A percentile compares a stretch with the other conserved stretches of the same genome.
These are phyloP conservation scores for Neofusicoccum umdonicola DNA, from an alignment of 2,329 filamentous ascomycete species.

Conservation along the genomic window DNA sequence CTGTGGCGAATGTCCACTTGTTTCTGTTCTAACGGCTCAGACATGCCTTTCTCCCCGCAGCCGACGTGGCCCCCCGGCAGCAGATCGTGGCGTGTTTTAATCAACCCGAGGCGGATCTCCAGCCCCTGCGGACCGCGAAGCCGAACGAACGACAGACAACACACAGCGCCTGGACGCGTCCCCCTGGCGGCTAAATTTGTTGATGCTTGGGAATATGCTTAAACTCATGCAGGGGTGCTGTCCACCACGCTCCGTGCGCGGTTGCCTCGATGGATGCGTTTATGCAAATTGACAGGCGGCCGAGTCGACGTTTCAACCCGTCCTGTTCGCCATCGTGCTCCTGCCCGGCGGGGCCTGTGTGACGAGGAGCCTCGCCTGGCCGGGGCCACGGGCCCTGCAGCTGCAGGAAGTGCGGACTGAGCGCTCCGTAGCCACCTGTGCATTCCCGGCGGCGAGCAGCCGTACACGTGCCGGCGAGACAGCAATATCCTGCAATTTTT, in stretches of 20 bases:
- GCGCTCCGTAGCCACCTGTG: not conserved
- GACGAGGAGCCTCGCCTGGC: too few species aligned
- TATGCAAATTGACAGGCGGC: not conserved
- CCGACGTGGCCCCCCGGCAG: not conserved
- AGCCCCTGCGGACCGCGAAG: conserved; percentile 7
- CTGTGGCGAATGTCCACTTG: not conserved
- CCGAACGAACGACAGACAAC: not conserved
- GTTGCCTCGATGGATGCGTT: not conserved
- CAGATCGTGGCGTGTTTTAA: conserved; percentile 11
- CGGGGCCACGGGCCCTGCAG: too few species aligned
- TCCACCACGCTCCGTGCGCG: not conserved
- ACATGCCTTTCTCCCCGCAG: not conserved
- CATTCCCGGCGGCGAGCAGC: not conserved
- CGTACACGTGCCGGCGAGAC: not conserved
- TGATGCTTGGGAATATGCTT: conserved; percentile 10
- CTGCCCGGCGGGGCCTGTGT: too few species aligned
- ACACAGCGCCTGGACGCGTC: not conserved
- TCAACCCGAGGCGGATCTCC: conserved; percentile 13
- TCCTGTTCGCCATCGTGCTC: too few species aligned
- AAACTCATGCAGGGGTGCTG: not conserved
- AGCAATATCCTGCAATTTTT: not conserved
- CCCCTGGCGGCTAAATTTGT: not conserved
- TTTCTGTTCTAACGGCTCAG: not conserved
- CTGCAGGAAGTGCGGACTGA: not conserved
- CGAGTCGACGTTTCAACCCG: not conserved